Evolutionary conservation across 192 early-diverging fungal species (phyloP).

Genomic region (Gamsiella multidivaricata): DNA sequence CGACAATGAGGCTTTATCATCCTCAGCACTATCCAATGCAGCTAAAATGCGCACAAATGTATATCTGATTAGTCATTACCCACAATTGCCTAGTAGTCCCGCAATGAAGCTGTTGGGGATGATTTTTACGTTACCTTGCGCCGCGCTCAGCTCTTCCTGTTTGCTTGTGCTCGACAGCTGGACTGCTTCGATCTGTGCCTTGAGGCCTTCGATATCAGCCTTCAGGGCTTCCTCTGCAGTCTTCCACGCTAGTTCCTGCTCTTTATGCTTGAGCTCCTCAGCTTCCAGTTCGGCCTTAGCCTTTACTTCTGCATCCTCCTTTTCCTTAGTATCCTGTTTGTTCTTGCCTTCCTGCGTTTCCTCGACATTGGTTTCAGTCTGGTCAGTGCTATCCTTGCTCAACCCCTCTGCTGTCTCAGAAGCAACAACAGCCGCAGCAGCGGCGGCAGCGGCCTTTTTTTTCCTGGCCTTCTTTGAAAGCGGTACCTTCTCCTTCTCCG

Average conservation of each 20-base stretch:
- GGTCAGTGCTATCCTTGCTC: slow-evolving; percentile 1
- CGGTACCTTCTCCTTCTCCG: slow-evolving; percentile 27
- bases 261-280: slow-evolving; percentile 26
- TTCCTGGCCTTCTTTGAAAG: slow-evolving; percentile 43
- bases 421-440: slow-evolving; percentile 2
- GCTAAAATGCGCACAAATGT: not conserved
- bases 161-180: slow-evolving; percentile 5
- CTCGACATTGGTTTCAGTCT: too few species aligned
- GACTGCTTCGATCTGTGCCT: slow-evolving; percentile 11
- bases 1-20: slow-evolving; percentile 31
- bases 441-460: slow-evolving; percentile 32
- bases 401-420: slow-evolving; percentile 3
- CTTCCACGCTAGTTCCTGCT: slow-evolving; percentile 35
- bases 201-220: slow-evolving; percentile 35
- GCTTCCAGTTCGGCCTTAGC: slow-evolving; percentile 8
- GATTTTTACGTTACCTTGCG: slow-evolving; percentile 31
- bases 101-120: too few species aligned
- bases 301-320: not conserved
- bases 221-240: slow-evolving; percentile 29
- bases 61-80: too few species aligned
- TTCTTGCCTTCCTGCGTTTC: not conserved
- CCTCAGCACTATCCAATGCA: slow-evolving; percentile 28
- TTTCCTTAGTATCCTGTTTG: not conserved
- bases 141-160: slow-evolving; percentile 40
- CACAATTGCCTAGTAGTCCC: too few species aligned